Evolutionary conservation across 345 rosid genomes (phyloP), one percentile per base, ranked within the genome.

Genomic region (Bruguiera sexangula): DNA sequence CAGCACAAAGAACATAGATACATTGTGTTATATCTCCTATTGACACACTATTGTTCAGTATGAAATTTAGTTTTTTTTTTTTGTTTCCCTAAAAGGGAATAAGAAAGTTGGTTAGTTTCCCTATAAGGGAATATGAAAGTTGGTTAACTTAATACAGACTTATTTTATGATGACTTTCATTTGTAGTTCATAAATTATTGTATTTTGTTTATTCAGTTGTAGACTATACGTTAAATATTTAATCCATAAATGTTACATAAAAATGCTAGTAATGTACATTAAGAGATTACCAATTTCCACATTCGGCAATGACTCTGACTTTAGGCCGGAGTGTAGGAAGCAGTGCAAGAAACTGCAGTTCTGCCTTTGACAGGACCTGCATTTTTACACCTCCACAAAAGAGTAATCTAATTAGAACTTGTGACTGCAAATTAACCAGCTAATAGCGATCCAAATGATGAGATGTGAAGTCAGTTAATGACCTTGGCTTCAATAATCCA

Each of bases 401-500:
- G 50, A 43, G 16, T 15, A 43, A 43, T 43, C 50, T 56, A 56
- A 10, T 56, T 24, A 24, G 29, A 24, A 56, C 31, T 13, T 43
- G 50, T 43, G 50, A 43, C 6, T 43, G 50, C 19, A 43, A 39
- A 10, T 39, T 37, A 37, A 37, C 2, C 8, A 8, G 15, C 46
- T 39, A 39, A 11, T 8, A 7, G 37, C 37, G 37, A 9, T 39
- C 50, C 19, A 11, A 43, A 13, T 3, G 50, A 43, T 43, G 18
- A 43, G 50, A 43, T 43, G 46, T 9, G 46, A 39, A 43, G 50
- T 43, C 50, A 34, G 15, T 31, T 6, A 60, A 16, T 63, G 19
- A 86, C 96, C 98, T 91, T 89, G 77, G 98, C 98, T 84, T 94
- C 98, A 56, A 89, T 78, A 55, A 91, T 64, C 97, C 98, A 94